A percentile compares a stretch with the other conserved stretches of the same genome.
phyloP scores from a whole-genome alignment of 2,329 filamentous ascomycete species.

The Kalmusia sp. region DNA sequence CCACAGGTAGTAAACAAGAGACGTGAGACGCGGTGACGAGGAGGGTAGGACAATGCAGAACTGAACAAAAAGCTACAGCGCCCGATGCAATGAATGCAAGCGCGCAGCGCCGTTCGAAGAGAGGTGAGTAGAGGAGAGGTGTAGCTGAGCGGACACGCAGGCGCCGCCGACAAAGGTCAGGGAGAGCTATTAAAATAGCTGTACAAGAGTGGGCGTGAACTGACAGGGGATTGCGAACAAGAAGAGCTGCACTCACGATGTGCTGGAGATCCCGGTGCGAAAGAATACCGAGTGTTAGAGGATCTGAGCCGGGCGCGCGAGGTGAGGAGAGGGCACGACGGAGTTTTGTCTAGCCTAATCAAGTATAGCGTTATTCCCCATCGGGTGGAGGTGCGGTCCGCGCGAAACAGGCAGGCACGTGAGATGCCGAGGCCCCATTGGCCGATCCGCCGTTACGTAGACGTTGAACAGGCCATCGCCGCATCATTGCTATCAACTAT shows the following conservation, averaged over 20 bases:
- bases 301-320: conserved; percentile 1
- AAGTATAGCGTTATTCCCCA: not conserved
- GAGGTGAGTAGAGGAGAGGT: conserved; percentile 38
- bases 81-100: conserved; percentile 41
- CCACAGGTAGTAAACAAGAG: conserved; percentile 41
- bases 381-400: conserved; percentile 4
- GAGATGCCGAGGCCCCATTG: conserved; percentile 1
- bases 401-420: conserved; percentile 8
- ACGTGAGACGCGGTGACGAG: conserved; percentile 36
- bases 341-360: conserved; percentile 19
- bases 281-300: conserved; percentile 32
- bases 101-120: conserved; percentile 38
- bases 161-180: conserved; percentile 40
- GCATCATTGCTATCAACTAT: not conserved
- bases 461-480: not conserved
- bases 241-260: conserved; percentile 49
- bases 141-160: conserved; percentile 31
- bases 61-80: conserved; percentile 37
- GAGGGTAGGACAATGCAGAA: conserved; percentile 28
- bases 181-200: conserved; percentile 40
- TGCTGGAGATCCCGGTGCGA: conserved; percentile 31
- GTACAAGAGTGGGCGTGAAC: conserved; percentile 34
- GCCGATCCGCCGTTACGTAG: conserved; percentile 1
- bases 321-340: conserved; percentile 29
- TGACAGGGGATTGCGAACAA: conserved; percentile 39